Conservation (phyloP, 192 early-diverging fungal genomes). For the Coemansia sp. region DNA sequence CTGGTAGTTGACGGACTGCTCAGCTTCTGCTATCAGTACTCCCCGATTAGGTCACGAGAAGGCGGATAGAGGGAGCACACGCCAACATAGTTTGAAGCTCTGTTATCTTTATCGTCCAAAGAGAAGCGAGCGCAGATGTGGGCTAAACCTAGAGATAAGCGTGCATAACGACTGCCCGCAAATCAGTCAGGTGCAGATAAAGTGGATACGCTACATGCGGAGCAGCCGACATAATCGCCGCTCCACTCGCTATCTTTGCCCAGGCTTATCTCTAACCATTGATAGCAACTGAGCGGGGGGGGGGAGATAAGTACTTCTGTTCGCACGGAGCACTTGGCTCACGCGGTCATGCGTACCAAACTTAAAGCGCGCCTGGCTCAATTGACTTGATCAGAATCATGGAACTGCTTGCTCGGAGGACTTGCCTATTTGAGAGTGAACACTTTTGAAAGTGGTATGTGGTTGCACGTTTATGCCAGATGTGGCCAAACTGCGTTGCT, state of each 20-base stretch:
- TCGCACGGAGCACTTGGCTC: slow-evolving; percentile 2
- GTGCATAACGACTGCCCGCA: slow-evolving; percentile 2
- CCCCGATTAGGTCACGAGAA: slow-evolving; percentile 8
- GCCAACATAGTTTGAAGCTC: neutral
- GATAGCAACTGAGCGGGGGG: neutral
- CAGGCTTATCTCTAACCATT: neutral
- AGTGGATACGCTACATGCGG: neutral
- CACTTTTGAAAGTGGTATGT: neutral
- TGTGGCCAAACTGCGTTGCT: neutral
- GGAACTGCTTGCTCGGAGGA: neutral
- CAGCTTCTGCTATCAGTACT: neutral
- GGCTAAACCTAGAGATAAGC: neutral
- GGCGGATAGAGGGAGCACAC: slow-evolving; percentile 2
- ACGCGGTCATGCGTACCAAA: neutral
- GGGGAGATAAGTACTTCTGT: neutral
- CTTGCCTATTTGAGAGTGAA: neutral
- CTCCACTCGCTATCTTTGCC: neutral
- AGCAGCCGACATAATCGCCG: neutral
- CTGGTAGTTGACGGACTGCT: neutral
- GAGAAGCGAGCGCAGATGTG: neutral
- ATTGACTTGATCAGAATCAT: neutral
- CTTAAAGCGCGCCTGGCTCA: neutral
- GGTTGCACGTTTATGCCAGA: neutral
- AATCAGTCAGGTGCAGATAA: neutral
- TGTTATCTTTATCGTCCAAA: neutral